Evolutionary conservation across 2,329 filamentous ascomycete genomes (phyloP), one percentile per base, ranked within the genome.

Genomic region (Penicillium sp.): DNA sequence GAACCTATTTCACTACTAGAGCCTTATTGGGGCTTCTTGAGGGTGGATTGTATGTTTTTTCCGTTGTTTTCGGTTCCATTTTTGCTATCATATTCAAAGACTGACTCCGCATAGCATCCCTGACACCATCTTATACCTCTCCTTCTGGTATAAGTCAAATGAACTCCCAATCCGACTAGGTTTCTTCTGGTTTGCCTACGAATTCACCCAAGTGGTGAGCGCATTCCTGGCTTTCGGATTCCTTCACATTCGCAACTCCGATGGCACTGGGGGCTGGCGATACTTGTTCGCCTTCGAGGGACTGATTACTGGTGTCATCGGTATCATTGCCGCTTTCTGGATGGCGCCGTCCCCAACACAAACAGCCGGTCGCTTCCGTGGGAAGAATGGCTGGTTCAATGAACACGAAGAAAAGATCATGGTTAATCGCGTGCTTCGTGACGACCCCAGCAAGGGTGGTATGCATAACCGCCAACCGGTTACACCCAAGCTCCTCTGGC

Each of bases 91-190:
- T 16, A 34, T 5, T 21, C 21, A 0, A 13, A 18, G 5, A 23
- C 45, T 65, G 44, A 60, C 41, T 16, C 7, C 9, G 39, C 15
- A 6, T 34, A 73, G 70, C 52, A 76, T 76, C 42, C 72, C 73
- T 2, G 73, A 76, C 18, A 74, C 71, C 0, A 74, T 76, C 13
- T 63, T 76, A 0, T 90, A 86, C 69, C 75, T 90, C 5, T 85
- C 83, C 3, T 91, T 91, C 69, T 92, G 87, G 70, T 92, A 90
- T 73, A 90, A 83, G 42, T 83, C 83, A 0, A 79, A 79, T 47
- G 88, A 91, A 66, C 75, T 92, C 0, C 86, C 87, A 0, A 79
- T 81, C 10, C 81, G 88, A 1, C 72, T 91, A 16, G 82, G 83
- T 59, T 83, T 79, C 63, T 90, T 90, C 72, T 91, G 87, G 88